Evolutionary conservation across 2,329 filamentous ascomycete species (phyloP).

Genomic region (Trichophyton equinum): DNA sequence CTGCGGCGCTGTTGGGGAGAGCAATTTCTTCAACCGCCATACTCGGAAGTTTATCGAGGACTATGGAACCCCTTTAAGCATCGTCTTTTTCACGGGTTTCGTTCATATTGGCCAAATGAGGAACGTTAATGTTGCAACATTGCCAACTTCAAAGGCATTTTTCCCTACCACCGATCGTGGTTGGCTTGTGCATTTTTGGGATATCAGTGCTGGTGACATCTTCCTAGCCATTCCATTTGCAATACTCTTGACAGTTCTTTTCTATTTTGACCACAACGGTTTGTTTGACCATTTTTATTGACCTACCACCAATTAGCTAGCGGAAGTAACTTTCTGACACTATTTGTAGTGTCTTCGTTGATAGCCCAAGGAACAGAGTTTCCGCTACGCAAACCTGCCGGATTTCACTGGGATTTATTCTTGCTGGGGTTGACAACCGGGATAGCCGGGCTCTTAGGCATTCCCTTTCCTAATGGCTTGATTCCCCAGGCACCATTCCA

Average conservation of each 20-base stretch:
- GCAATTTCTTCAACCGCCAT: constrained; percentile 60
- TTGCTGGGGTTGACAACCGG: constrained; percentile 67
- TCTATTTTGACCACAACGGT: constrained; percentile 87
- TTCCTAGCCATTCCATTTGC: constrained; percentile 84
- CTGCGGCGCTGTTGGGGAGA: constrained; percentile 57
- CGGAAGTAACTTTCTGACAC: background rate
- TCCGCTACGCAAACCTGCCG: constrained; percentile 65
- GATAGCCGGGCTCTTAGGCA: constrained; percentile 59
- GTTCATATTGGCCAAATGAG: constrained; percentile 75
- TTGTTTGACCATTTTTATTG: background rate
- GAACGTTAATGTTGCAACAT: constrained; percentile 52
- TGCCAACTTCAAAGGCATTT: constrained; percentile 68
- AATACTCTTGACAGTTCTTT: constrained; percentile 66
- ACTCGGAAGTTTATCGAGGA: constrained; percentile 76
- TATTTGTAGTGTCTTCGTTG: constrained; percentile 55
- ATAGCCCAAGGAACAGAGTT: constrained; percentile 77
- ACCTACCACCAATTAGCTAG: too few relatives aligned
- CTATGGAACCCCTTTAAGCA: constrained; percentile 71
- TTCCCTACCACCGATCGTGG: constrained; percentile 58
- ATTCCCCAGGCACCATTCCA: constrained; percentile 78
- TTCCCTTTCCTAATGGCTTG: constrained; percentile 71
- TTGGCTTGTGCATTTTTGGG: constrained; percentile 76
- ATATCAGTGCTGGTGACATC: constrained; percentile 57
- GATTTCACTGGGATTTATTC: constrained; percentile 78
- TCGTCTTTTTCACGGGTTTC: constrained; percentile 83